phyloP scores from a whole-genome alignment of 2,329 filamentous ascomycete genomes.

The Aspergillaceae sp. region DNA sequence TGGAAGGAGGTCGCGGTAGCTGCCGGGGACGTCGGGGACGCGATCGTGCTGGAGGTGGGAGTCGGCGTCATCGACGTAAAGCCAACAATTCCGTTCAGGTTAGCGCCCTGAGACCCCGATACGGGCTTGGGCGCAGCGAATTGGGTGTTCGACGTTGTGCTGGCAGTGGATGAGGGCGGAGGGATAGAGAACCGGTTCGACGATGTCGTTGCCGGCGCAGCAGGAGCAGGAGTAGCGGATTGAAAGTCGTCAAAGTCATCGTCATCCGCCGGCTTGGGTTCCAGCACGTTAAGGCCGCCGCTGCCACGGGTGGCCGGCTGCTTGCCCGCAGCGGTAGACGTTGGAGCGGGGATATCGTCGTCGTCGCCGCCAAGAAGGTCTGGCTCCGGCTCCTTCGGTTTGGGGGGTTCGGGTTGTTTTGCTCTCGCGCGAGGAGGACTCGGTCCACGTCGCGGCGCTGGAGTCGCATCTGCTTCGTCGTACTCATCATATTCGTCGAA shows the following conservation, averaged over 20 bases:
- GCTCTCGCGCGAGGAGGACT: slow-evolving; percentile 28
- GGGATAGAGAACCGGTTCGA: slow-evolving; percentile 32
- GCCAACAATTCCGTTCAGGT: slow-evolving; percentile 68
- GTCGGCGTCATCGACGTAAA: slow-evolving; percentile 75
- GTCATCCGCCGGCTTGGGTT: slow-evolving; percentile 50
- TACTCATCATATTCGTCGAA: slow-evolving; percentile 98
- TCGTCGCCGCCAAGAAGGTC: slow-evolving; percentile 88
- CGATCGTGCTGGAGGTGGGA: slow-evolving; percentile 45
- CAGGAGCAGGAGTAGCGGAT: slow-evolving; percentile 57
- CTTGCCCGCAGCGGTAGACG: slow-evolving; percentile 35
- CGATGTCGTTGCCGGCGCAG: slow-evolving; percentile 23
- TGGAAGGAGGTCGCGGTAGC: slow-evolving; percentile 36
- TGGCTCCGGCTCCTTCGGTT: slow-evolving; percentile 73
- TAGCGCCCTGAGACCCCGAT: slow-evolving; percentile 70
- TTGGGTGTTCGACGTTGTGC: slow-evolving; percentile 49
- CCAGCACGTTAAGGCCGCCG: slow-evolving; percentile 42
- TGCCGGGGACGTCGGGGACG: slow-evolving; percentile 56
- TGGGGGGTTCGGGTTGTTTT: slow-evolving; percentile 60
- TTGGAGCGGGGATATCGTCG: slow-evolving; percentile 51
- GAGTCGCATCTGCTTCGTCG: slow-evolving; percentile 61
- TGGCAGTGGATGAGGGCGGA: slow-evolving; percentile 41
- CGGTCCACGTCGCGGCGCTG: slow-evolving; percentile 47
- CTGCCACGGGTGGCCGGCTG: slow-evolving; percentile 36
- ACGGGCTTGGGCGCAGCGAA: slow-evolving; percentile 78
- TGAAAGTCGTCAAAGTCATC: slow-evolving; percentile 98